Base-by-base conservation (phyloP, 2,329 filamentous ascomycete species). In the Aspergillus sp. region DNA sequence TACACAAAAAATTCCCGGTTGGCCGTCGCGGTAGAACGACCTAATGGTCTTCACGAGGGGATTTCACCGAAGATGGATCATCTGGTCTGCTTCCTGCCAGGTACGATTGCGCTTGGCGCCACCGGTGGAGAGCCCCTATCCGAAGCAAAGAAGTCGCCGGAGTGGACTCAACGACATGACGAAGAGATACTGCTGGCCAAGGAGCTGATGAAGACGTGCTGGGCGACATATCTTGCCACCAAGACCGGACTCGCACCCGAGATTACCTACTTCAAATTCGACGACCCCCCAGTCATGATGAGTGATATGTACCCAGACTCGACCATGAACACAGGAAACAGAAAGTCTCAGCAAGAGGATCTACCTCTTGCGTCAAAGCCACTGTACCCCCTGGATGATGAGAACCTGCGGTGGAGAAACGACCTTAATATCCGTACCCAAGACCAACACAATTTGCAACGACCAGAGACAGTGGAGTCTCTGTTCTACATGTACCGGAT, bases 401-500 rank as follows among this genome's bases (percentile, higher is more conserved):
- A 57, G 35, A 48, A 54, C 4, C 53, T 51, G 19, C 63, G 73
- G 40, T 95, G 90, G 86, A 82, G 82, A 48, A 69, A 83, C 44
- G 93, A 97, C 62, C 91, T 86, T 57, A 70, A 81, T 11, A 83
- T 98, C 60, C 88, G 94, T 61, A 56, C 72, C n/a, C 77, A 81
- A n/a, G 93, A 98, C 64, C 73, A 78, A 41, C 93, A 97, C 70
- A 98, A 98, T 62, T 76, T 98, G 30, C 93, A 97, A 68, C 81
- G 93, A 29, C 93, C 93, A 0, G 93, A 98, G 72, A 96, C 93
- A 0, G 84, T 96, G n/a, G 93, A 98, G 71, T 90, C 84, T 47
- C 72, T 98, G 48, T 90, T 98, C 60, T 95, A 97, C 72, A 95
- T 98, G 90, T 98, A 91, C 86, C 85, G 93, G 50, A 95, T 98